Conservation (phyloP, 2,329 filamentous ascomycete species). For the Talaromyces rugulosus region DNA sequence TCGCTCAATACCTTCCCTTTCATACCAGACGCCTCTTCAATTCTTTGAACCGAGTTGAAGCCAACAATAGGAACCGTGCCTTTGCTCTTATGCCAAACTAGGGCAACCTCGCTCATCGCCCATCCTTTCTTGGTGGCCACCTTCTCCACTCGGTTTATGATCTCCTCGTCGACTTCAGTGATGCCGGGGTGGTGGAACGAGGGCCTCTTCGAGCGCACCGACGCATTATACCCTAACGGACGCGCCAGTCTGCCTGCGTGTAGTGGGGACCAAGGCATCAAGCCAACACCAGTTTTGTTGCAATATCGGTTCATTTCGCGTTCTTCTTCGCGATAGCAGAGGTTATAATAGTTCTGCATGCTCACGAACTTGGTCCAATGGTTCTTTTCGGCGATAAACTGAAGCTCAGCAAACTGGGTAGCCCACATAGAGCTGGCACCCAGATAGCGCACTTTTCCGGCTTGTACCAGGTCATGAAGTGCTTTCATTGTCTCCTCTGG, state of each 20-base stretch:
- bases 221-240: slow-evolving; percentile 12
- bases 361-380: slow-evolving; percentile 57
- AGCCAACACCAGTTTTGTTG: slow-evolving; percentile 44
- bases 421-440: slow-evolving; percentile 32
- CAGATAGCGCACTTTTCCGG: slow-evolving; percentile 32
- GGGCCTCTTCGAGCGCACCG: slow-evolving; percentile 5
- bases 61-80: slow-evolving; percentile 47
- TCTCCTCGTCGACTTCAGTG: slow-evolving; percentile 23
- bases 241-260: slow-evolving; percentile 23
- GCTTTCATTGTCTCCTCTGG: slow-evolving; percentile 19
- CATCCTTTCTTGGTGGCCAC: slow-evolving; percentile 42
- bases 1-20: slow-evolving; percentile 42
- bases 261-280: slow-evolving; percentile 33
- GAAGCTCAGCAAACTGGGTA: slow-evolving; percentile 44
- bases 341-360: slow-evolving; percentile 39
- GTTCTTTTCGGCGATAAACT: slow-evolving; percentile 53
- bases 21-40: slow-evolving; percentile 48
- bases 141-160: slow-evolving; percentile 45
- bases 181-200: slow-evolving; percentile 1
- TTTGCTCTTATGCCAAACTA: slow-evolving; percentile 38
- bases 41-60: slow-evolving; percentile 44
- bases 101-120: slow-evolving; percentile 33
- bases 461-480: slow-evolving; percentile 37
- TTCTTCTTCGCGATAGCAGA: slow-evolving; percentile 60
- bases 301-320: slow-evolving; percentile 52